Base-by-base conservation (phyloP, 805 yeast species). In the Blastobotrys parvus region DNA sequence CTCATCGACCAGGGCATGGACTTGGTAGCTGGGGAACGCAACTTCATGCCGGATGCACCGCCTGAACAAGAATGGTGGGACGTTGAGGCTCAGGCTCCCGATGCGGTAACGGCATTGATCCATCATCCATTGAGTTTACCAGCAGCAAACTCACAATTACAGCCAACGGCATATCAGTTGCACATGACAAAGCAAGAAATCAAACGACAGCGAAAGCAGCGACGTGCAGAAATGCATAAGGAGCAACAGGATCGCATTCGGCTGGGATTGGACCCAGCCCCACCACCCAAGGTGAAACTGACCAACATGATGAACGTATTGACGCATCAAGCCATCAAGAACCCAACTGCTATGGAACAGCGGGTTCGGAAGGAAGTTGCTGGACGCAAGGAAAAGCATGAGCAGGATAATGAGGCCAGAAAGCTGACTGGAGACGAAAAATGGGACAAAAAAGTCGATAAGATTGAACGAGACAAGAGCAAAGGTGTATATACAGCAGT, bases 41-140 rank as follows among this genome's bases (percentile, higher is more conserved):
- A 64, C 6, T 82, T 71, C 54, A 60, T 64, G 41, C 64, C 65
- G 0, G 58, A 55, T 0, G 55, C 46, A 16, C 88, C 89, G 1
- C 94, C 95, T 0, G 47, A 45, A 2, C 61, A 79, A 1, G 96
- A 88, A 60, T 87, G 96, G 95, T 90, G 97, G 97, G 96, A 90
- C 62, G 37, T 34, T 3, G 49, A 45, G 29, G 15, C 30, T 18
- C 21, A 10, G 60, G 60, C 17, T 10, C 66, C 64, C 13, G 67
- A 66, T 15, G 81, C 83, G 0, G 74, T 87, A 1, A 72, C 89
- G 0, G 56, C 70, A n/a, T 86, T 80, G 53, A 70, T 90, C 2
- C 90, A 84, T 49, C 96, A 88, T 61, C 97, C 96, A 0, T 76
- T 77, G 2, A 80, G 85, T 0, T 63, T 80, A 0, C 61, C 63